Evolutionary conservation across 306 rosid genomes (phyloP).

Genomic region (Medicago ruthenica): DNA sequence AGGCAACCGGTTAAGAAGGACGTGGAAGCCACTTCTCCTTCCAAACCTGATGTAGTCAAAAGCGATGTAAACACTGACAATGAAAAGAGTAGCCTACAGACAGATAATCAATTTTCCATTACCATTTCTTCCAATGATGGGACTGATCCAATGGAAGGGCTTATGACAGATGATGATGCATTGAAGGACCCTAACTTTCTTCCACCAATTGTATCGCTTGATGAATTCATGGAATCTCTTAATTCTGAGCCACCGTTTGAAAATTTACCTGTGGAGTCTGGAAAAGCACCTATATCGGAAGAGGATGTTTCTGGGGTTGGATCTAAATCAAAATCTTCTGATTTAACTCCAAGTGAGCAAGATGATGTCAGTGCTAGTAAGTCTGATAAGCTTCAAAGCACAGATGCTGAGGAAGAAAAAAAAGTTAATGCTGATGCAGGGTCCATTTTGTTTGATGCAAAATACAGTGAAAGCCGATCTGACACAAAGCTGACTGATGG

Average conservation of each 20-base stretch:
- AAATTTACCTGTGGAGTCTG: slow-evolving; percentile 59
- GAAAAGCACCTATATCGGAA: slow-evolving; percentile 47
- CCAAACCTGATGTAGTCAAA: slow-evolving; percentile 50
- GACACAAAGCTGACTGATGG: slow-evolving; percentile 43
- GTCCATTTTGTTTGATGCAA: slow-evolving; percentile 24
- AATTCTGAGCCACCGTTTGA: slow-evolving; percentile 83
- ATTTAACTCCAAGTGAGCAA: slow-evolving; percentile 45
- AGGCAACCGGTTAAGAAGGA: slow-evolving; percentile 52
- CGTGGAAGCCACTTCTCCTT: slow-evolving; percentile 43
- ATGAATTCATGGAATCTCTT: slow-evolving; percentile 95
- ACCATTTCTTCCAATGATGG: slow-evolving; percentile 72
- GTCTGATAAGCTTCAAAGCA: slow-evolving; percentile 42
- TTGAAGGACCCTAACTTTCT: slow-evolving; percentile 79
- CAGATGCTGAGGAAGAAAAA: slow-evolving; percentile 43
- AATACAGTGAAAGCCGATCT: slow-evolving; percentile 34
- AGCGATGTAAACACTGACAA: slow-evolving; percentile 38
- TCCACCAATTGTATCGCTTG: slow-evolving; percentile 87
- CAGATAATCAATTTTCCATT: slow-evolving; percentile 48
- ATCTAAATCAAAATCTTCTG: slow-evolving; percentile 53
- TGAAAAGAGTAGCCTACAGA: slow-evolving; percentile 52
- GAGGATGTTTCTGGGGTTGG: slow-evolving; percentile 56
- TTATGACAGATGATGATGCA: slow-evolving; percentile 80
- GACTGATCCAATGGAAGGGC: slow-evolving; percentile 77
- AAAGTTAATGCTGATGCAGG: slow-evolving; percentile 41
- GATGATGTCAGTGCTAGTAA: slow-evolving; percentile 40